phyloP scores from a whole-genome alignment of 306 rosid species.

The Pterocarpus macrocarpus region DNA sequence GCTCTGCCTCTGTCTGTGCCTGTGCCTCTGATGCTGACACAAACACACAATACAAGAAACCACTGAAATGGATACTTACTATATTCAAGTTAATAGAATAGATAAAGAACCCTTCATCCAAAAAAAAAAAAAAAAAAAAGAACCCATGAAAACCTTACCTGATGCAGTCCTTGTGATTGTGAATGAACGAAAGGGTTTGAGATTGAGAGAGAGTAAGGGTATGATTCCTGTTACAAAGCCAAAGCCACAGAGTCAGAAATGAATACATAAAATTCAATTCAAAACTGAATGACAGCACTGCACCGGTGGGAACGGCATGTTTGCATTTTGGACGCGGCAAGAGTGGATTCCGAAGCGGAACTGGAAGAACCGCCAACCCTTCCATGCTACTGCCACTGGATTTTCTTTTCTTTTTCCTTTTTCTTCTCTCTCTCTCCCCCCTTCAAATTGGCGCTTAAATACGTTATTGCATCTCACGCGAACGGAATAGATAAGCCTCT shows the following conservation, averaged over 20 bases:
- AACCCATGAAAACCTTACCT: background rate
- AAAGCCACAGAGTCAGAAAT: background rate
- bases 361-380: background rate
- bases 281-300: background rate
- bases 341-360: background rate
- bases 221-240: slow-evolving; percentile 50
- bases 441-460: slow-evolving; percentile 1
- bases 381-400: background rate
- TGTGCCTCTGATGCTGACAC: slow-evolving; percentile 25
- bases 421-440: too few relatives aligned
- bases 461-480: background rate
- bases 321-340: background rate
- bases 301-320: background rate
- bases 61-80: background rate
- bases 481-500: background rate
- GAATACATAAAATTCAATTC: background rate
- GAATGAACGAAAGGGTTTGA: slow-evolving; percentile 42
- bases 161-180: slow-evolving; percentile 54
- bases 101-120: too few relatives aligned
- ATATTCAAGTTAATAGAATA: background rate
- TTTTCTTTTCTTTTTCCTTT: background rate
- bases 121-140: background rate
- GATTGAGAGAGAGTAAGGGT: slow-evolving; percentile 41
- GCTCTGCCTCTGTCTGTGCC: slow-evolving; percentile 51
- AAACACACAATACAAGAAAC: background rate